Evolutionary conservation across 2,329 filamentous ascomycete genomes (phyloP).

Genomic region (Cladosporium sp.): DNA sequence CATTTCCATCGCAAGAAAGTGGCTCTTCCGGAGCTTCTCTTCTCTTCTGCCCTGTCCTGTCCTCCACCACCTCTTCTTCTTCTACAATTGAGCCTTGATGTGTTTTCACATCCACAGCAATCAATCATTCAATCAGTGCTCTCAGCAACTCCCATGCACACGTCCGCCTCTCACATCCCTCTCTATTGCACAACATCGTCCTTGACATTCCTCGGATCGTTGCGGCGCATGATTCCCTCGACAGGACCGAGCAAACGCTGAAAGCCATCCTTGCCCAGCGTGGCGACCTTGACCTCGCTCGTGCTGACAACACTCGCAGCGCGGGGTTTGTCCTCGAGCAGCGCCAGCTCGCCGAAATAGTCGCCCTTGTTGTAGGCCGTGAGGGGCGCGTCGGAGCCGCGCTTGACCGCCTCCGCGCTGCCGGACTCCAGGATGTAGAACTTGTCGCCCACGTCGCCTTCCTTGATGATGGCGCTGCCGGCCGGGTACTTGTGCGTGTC

Average conservation of each 20-base stretch:
- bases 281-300: conserved; percentile 89
- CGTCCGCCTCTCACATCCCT: too few relatives aligned
- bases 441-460: conserved; percentile 85
- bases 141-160: too few relatives aligned
- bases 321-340: conserved; percentile 89
- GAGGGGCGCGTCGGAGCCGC: conserved; percentile 65
- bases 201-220: conserved; percentile 47
- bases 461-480: conserved; percentile 79
- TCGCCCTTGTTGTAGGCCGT: conserved; percentile 86
- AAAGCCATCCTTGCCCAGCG: conserved; percentile 89
- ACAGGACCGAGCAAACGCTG: conserved; percentile 89
- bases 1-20: too few relatives aligned
- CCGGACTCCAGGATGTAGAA: conserved; percentile 91
- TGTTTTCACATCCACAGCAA: too few relatives aligned
- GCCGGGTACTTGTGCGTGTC: conserved; percentile 82
- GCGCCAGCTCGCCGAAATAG: conserved; percentile 92
- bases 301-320: conserved; percentile 82
- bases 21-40: too few relatives aligned
- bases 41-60: too few relatives aligned
- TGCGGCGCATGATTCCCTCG: conserved; percentile 89
- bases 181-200: too few relatives aligned
- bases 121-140: too few relatives aligned
- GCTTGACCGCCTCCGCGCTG: conserved; percentile 81
- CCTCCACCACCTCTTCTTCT: too few relatives aligned
- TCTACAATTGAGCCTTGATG: too few relatives aligned